Evolutionary conservation across 805 yeast species (phyloP).

Genomic region (Schwanniomyces pseudopolymorphus): DNA sequence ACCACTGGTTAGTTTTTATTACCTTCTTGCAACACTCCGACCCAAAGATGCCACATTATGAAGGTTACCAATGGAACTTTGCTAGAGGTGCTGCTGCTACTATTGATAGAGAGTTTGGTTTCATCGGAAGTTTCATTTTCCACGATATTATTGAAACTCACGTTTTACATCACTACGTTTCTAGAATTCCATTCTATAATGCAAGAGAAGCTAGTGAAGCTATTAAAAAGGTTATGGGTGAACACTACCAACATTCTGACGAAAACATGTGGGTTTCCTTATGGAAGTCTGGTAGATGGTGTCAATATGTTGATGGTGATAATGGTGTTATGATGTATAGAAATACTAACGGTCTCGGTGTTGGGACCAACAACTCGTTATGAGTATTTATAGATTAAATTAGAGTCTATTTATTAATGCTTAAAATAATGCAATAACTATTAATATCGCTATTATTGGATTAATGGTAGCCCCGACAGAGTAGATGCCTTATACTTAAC

Average conservation of each 20-base stretch:
- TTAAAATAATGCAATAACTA: neutral
- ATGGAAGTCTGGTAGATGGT: conserved; percentile 63
- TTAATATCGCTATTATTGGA: conserved; percentile 9
- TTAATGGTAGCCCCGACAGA: conserved; percentile 65
- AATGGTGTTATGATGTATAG: conserved; percentile 73
- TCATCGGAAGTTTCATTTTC: conserved; percentile 74
- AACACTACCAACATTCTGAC: conserved; percentile 63
- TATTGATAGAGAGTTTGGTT: conserved; percentile 80
- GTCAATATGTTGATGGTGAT: conserved; percentile 75
- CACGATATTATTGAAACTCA: conserved; percentile 92
- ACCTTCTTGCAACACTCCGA: conserved; percentile 85
- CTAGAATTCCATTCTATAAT: conserved; percentile 84
- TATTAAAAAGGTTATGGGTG: conserved; percentile 81
- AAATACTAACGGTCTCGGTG: conserved; percentile 56
- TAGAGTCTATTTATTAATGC: neutral
- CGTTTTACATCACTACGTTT: conserved; percentile 80
- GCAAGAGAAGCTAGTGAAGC: conserved; percentile 80
- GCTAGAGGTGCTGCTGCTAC: conserved; percentile 92
- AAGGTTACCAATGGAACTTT: conserved; percentile 73
- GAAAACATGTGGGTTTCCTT: conserved; percentile 73
- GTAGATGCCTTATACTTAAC: conserved; percentile 48
- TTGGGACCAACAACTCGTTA: conserved; percentile 9
- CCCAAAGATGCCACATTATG: conserved; percentile 77
- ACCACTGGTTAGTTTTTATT: conserved; percentile 89
- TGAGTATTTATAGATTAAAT: conserved; percentile 1